Evolutionary conservation across 2,329 filamentous ascomycete genomes (phyloP).

Genomic region (Fusarium begoniae): DNA sequence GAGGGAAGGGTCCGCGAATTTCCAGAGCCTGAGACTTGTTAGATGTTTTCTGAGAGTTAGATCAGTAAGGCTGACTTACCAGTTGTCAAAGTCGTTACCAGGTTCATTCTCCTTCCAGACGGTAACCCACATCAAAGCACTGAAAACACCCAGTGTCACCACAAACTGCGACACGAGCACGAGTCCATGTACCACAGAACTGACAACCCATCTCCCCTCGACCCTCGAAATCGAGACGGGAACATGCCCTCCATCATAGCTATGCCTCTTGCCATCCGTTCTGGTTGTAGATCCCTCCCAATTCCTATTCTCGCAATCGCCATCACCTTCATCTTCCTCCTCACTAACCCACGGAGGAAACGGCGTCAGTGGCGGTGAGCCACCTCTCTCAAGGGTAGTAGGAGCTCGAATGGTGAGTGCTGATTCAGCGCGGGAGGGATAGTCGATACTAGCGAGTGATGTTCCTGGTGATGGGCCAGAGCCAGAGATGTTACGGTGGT

Average conservation of each 20-base stretch:
- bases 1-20: slow-evolving; percentile 32
- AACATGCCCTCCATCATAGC: not conserved
- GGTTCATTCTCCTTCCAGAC: slow-evolving; percentile 38
- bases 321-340: slow-evolving; percentile 30
- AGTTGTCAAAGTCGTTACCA: slow-evolving; percentile 39
- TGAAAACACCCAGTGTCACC: slow-evolving; percentile 39
- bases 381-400: slow-evolving; percentile 1
- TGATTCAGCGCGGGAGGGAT: slow-evolving; percentile 29
- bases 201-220: slow-evolving; percentile 27
- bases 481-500: slow-evolving; percentile 11
- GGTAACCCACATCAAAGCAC: slow-evolving; percentile 41
- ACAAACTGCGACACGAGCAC: slow-evolving; percentile 42
- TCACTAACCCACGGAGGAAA: slow-evolving; percentile 41
- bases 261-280: not conserved
- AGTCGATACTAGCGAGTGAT: slow-evolving; percentile 16
- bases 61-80: slow-evolving; percentile 19
- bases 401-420: slow-evolving; percentile 32
- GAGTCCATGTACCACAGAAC: slow-evolving; percentile 38
- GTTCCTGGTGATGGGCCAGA: slow-evolving; percentile 2
- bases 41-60: not conserved
- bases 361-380: slow-evolving; percentile 37
- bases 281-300: slow-evolving; percentile 17
- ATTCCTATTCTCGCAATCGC: slow-evolving; percentile 12
- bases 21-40: slow-evolving; percentile 41
- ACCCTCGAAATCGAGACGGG: slow-evolving; percentile 6